Evolutionary conservation across 768 basidiomycete species (phyloP).

Genomic region (Termitomyces sp.): DNA sequence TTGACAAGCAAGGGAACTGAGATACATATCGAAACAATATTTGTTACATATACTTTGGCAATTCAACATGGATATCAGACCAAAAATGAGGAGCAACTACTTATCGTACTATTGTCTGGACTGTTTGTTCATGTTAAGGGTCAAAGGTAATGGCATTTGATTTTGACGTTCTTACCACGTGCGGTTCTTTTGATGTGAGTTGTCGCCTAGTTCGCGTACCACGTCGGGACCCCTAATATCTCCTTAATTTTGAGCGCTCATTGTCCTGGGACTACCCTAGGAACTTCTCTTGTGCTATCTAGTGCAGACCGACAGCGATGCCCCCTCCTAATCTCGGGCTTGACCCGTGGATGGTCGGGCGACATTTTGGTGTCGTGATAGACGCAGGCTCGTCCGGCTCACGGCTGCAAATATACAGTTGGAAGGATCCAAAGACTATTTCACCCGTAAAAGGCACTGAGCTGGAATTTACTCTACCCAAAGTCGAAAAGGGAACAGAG

Average conservation of each 20-base stretch:
- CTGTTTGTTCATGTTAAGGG: neutral
- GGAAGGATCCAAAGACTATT: conserved; percentile 73
- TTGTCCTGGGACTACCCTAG: neutral
- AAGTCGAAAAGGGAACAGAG: conserved; percentile 89
- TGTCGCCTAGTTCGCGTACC: neutral
- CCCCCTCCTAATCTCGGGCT: conserved; percentile 62
- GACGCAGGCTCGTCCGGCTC: conserved; percentile 99
- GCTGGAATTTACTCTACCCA: conserved; percentile 60
- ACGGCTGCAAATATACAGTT: conserved; percentile 93
- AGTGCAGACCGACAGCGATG: conserved; percentile 37
- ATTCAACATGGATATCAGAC: too few relatives aligned
- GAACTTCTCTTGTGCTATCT: neutral
- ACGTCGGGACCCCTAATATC: neutral
- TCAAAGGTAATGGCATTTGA: neutral
- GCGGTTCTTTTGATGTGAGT: neutral
- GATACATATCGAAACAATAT: neutral
- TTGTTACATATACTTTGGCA: neutral
- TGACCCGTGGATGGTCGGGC: conserved; percentile 73
- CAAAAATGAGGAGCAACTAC: too few relatives aligned
- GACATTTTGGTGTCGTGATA: conserved; percentile 91
- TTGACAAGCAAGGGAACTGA: too few relatives aligned
- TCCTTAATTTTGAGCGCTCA: neutral
- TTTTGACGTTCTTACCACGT: neutral
- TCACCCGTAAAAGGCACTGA: conserved; percentile 48
- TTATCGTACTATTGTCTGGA: too few relatives aligned